phyloP scores from a whole-genome alignment of 257 asterid species.

The Eustoma russellianum region DNA sequence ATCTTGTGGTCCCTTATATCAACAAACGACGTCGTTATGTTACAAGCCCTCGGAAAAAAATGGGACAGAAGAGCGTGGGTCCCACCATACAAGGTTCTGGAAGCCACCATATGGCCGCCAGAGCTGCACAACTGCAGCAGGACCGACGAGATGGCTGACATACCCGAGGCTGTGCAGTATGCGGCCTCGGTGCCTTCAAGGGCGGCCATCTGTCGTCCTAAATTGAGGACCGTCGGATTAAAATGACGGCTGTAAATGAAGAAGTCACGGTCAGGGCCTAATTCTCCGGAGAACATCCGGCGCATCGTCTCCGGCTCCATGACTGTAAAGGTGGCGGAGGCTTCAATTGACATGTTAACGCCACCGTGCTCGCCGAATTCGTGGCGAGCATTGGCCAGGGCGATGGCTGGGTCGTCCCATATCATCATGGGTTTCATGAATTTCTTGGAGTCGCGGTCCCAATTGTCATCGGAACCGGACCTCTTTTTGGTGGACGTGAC shows the following conservation, averaged over 20 bases:
- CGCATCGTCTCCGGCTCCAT: conserved; percentile 97
- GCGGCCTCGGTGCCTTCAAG: conserved; percentile 94
- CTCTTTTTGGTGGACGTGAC: conserved; percentile 34
- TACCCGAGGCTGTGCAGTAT: conserved; percentile 92
- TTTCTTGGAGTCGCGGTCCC: conserved; percentile 44
- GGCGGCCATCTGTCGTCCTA: conserved; percentile 87
- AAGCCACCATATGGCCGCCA: conserved; percentile 88
- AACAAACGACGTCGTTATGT: conserved; percentile 80
- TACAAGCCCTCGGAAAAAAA: conserved; percentile 73
- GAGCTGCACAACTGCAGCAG: conserved; percentile 83
- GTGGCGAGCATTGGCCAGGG: conserved; percentile 81
- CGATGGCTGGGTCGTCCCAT: conserved; percentile 69
- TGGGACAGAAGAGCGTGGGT: conserved; percentile 78
- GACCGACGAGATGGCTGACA: conserved; percentile 86
- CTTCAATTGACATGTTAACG: conserved; percentile 97
- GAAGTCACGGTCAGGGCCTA: conserved; percentile 86
- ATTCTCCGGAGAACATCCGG: conserved; percentile 92
- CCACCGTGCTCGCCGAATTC: conserved; percentile 99
- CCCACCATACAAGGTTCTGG: conserved; percentile 77
- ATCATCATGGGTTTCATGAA: conserved; percentile 7
- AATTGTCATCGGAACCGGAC: conserved; percentile 35
- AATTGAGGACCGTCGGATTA: conserved; percentile 90
- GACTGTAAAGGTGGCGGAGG: conserved; percentile 97
- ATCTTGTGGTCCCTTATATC: conserved; percentile 46
- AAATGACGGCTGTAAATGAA: conserved; percentile 95